Conservation (phyloP, 306 rosid species). For the Cicer chorassanicum region DNA sequence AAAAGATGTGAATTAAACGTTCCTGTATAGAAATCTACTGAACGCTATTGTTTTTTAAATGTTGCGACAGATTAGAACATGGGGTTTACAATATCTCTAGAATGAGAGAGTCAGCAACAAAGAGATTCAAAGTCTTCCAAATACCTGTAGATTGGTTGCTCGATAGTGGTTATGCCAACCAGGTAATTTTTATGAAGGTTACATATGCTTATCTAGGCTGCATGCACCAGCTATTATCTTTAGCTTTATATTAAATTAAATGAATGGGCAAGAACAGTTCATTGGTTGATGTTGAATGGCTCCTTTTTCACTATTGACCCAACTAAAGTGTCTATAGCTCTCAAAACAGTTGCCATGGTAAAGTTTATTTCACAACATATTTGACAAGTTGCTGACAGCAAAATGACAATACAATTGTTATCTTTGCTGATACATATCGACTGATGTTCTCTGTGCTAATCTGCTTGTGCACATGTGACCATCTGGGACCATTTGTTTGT, state of each 20-base stretch:
- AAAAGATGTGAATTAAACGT: neutral
- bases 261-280: neutral
- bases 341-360: constrained; percentile 7
- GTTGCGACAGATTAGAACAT: constrained; percentile 82
- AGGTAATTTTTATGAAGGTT: constrained; percentile 60
- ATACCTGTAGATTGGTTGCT: constrained; percentile 98
- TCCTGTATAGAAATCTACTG: neutral
- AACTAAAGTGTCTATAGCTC: neutral
- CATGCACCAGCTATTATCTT: constrained; percentile 21
- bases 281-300: constrained; percentile 10
- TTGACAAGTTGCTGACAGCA: constrained; percentile 45
- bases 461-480: constrained; percentile 63
- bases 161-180: constrained; percentile 73
- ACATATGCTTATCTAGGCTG: constrained; percentile 3
- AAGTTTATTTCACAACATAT: neutral
- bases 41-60: neutral
- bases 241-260: neutral
- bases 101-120: constrained; percentile 85
- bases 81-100: constrained; percentile 85
- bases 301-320: neutral
- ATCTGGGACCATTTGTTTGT: constrained; percentile 51
- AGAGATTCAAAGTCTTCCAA: constrained; percentile 73
- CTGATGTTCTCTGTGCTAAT: constrained; percentile 49
- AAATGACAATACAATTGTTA: constrained; percentile 57
- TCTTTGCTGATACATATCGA: constrained; percentile 34